Evolutionary conservation across 2,329 filamentous ascomycete genomes (phyloP).

Genomic region (Thelonectria rubi): DNA sequence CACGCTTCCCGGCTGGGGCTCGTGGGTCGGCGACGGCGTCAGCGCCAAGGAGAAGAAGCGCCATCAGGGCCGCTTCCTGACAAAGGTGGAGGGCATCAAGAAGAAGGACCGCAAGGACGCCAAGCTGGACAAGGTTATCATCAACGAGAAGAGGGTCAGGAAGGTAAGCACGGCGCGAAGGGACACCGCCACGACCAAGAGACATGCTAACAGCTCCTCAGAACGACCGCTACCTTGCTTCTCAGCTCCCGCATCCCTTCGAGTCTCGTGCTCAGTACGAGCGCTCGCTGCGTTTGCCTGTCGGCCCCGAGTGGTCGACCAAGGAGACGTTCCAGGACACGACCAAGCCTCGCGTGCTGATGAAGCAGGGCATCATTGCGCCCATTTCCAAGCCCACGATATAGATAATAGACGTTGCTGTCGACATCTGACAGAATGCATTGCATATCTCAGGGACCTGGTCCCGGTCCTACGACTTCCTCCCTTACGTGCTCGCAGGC

Average conservation of each 20-base stretch:
- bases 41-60: slow-evolving; percentile 73
- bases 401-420: slow-evolving; percentile 37
- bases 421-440: neutral
- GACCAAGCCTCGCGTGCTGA: slow-evolving; percentile 87
- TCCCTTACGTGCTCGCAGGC: too few relatives aligned
- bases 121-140: slow-evolving; percentile 84
- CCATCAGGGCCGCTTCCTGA: slow-evolving; percentile 70
- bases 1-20: slow-evolving; percentile 93
- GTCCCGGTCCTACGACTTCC: too few relatives aligned
- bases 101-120: slow-evolving; percentile 81
- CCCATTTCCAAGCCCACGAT: slow-evolving; percentile 81
- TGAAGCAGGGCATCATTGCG: slow-evolving; percentile 90
- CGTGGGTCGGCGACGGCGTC: slow-evolving; percentile 87
- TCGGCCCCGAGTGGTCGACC: slow-evolving; percentile 96
- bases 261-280: slow-evolving; percentile 92
- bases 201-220: slow-evolving; percentile 45
- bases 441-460: neutral
- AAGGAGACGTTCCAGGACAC: slow-evolving; percentile 91
- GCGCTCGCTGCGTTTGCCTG: slow-evolving; percentile 81
- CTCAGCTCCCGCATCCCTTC: slow-evolving; percentile 86
- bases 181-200: too few relatives aligned
- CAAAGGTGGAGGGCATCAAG: slow-evolving; percentile 77
- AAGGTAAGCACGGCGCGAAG: slow-evolving; percentile 68
- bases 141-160: slow-evolving; percentile 89
- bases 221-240: slow-evolving; percentile 89